These are phyloP conservation scores for Durio zibethinus DNA, from an alignment of 345 rosid species.

Conservation along the genomic window DNA sequence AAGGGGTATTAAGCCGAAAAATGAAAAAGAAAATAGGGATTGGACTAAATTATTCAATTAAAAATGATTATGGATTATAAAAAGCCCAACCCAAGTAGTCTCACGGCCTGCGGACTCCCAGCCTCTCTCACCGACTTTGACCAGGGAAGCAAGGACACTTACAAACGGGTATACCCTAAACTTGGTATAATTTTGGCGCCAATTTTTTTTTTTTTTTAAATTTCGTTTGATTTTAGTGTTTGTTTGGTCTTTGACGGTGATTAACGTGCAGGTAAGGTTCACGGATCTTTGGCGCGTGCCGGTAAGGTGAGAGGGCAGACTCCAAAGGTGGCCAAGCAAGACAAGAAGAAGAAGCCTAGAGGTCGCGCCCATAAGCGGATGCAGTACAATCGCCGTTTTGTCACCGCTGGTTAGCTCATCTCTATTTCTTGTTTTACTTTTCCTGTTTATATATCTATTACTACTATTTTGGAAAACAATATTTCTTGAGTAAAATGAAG, in stretches of 20 bases:
- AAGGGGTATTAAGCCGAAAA: too few relatives aligned
- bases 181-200: not conserved
- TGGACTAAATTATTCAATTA: too few relatives aligned
- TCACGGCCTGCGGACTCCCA: not conserved
- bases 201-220: not conserved
- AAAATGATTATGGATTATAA: too few relatives aligned
- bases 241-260: not conserved
- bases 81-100: not conserved
- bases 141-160: not conserved
- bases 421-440: not conserved
- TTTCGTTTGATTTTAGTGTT: not conserved
- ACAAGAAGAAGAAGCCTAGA: conserved; percentile 88
- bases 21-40: too few relatives aligned
- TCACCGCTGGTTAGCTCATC: conserved; percentile 45
- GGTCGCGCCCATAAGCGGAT: conserved; percentile 82
- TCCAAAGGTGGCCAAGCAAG: conserved; percentile 86
- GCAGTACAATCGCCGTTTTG: conserved; percentile 92
- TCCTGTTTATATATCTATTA: not conserved
- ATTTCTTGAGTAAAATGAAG: not conserved
- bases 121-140: not conserved
- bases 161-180: conserved; percentile 2
- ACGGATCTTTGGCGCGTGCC: conserved; percentile 75
- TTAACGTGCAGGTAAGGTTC: conserved; percentile 40
- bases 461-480: not conserved
- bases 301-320: conserved; percentile 90